These are phyloP conservation scores for Helenozyma baotianmanensis DNA, from an alignment of 805 yeast species.

Conservation along the genomic window DNA sequence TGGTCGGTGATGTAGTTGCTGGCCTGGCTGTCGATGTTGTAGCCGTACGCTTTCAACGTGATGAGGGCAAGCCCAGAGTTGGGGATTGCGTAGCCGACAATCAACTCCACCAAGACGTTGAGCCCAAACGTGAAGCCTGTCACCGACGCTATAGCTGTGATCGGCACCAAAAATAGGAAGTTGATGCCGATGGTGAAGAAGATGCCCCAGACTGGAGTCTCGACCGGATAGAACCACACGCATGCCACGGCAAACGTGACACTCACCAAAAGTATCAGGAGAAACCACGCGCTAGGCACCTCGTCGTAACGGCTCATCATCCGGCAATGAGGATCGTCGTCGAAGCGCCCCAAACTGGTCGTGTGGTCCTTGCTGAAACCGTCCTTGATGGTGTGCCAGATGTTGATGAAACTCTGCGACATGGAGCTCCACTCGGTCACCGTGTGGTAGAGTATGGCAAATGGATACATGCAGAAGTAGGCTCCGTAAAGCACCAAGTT, in stretches of 20 bases:
- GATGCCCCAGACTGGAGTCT: constrained; percentile 61
- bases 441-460: constrained; percentile 47
- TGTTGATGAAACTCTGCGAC: constrained; percentile 33
- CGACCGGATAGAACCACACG: constrained; percentile 45
- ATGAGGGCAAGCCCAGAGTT: constrained; percentile 63
- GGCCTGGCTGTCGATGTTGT: constrained; percentile 62
- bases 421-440: constrained; percentile 43
- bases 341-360: constrained; percentile 10
- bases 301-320: constrained; percentile 60
- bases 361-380: constrained; percentile 16
- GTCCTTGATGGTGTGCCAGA: constrained; percentile 26
- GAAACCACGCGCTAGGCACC: constrained; percentile 74
- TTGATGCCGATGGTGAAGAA: constrained; percentile 54
- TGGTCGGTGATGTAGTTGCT: constrained; percentile 43
- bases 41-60: constrained; percentile 47
- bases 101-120: constrained; percentile 58
- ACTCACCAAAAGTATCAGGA: constrained; percentile 40
- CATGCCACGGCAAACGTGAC: constrained; percentile 41
- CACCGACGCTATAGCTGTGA: constrained; percentile 56
- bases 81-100: constrained; percentile 62
- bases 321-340: constrained; percentile 50
- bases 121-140: constrained; percentile 58
- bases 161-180: constrained; percentile 53
- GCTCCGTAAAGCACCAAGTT: constrained; percentile 57
- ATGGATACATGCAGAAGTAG: constrained; percentile 51